Evolutionary conservation across 208 protist species (phyloP), one percentile per base, ranked within the genome.

Genomic region (Trypanosoma melophagium): DNA sequence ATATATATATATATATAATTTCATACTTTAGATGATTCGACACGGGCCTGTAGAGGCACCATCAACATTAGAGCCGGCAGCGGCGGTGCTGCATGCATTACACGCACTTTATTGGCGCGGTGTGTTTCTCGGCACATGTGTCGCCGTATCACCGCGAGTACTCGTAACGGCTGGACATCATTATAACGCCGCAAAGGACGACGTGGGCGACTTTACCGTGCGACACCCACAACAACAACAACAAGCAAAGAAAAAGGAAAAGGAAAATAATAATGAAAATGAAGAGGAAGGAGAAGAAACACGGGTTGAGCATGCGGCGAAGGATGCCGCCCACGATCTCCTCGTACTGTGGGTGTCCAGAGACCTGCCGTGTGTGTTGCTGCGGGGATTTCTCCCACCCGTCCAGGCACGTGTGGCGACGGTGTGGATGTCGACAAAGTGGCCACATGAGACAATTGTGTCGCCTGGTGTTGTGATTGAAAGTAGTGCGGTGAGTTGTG

Each of bases 401-500:
- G 56, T 81, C 4, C 67, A 80, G 9, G 64, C 85, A 8, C 72
- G 74, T 13, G 87, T 95, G 14, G 72, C 80, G 17, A 95, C 90
- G 4, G 81, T 93, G 31, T 95, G 85, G 84, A 75, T 90, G 2
- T 89, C 87, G 5, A 76, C 82, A 8, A 88, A 89, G 64, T 83
- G 84, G 38, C 90, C 90, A 28, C 90, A 95, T 70, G 74, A 87
- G 13, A 63, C 79, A 19, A 75, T 95, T 53, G 69, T 89, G 12
- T 95, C 90, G 10, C 90, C 90, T 3, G 87, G 87, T 21, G 83
- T 90, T 10, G 87, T 95, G 35, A 69, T 92, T 35, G 81, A 93
- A 68, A 92, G 85, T 55, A 53, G 28, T 38, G 42, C 66, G 1
- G 66, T 74, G 13, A 68, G 52, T 35, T 95, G 90, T 66, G 65